These are phyloP conservation scores for Syncephalastrum sp. DNA, from an alignment of 371 early-diverging fungal genomes.

Conservation along the genomic window DNA sequence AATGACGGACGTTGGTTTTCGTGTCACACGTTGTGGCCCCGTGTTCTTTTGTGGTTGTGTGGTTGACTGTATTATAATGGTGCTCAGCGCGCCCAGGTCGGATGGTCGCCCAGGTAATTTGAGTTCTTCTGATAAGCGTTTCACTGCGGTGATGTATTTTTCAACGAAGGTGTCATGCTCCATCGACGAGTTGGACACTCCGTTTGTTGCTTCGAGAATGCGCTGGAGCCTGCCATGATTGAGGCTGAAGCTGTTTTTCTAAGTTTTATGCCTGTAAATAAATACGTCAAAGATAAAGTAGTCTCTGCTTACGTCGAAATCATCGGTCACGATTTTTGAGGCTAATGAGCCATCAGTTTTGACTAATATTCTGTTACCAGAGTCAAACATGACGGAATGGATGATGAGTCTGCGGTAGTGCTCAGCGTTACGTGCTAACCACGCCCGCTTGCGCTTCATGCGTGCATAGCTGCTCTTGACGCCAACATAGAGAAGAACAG, in stretches of 20 bases:
- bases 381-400: conserved; percentile 30
- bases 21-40: too few relatives aligned
- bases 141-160: neutral
- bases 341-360: conserved; percentile 36
- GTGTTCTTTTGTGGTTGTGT: too few relatives aligned
- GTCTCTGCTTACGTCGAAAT: neutral
- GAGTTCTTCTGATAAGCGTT: too few relatives aligned
- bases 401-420: conserved; percentile 20
- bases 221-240: neutral
- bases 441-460: neutral
- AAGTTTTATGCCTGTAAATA: neutral
- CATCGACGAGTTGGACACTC: neutral
- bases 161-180: neutral
- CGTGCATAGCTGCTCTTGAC: conserved; percentile 6
- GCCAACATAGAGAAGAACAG: conserved; percentile 19
- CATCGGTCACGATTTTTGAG: conserved; percentile 1
- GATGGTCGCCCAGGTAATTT: too few relatives aligned
- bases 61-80: too few relatives aligned
- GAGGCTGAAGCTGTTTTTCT: neutral
- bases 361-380: conserved; percentile 31
- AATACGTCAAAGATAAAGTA: neutral
- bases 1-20: neutral
- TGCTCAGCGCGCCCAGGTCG: too few relatives aligned
- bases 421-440: conserved; percentile 8
- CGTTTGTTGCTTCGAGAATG: neutral